Base-by-base conservation (phyloP, 192 early-diverging fungal species). In the Funneliformis geosporum region DNA sequence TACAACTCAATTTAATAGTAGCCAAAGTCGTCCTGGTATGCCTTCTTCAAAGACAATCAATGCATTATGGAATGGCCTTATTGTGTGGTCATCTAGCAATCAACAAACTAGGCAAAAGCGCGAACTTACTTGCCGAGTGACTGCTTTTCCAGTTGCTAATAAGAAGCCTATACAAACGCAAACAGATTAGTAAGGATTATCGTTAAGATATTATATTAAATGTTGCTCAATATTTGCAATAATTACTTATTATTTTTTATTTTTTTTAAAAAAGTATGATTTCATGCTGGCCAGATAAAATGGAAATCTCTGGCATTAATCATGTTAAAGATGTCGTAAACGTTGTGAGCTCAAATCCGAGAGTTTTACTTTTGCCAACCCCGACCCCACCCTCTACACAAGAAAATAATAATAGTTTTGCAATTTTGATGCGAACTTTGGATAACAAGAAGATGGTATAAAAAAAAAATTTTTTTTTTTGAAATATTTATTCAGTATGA, bases 41-140 rank as follows among this genome's bases (percentile, higher is more conserved):
- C 4, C n/a, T n/a, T 39, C 28, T 55, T 16, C 14, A 21, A 33
- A 40, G 40, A 69, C 14, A 6, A n/a, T 69, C 21, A 43, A 23
- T 39, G 67, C 67, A 40, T 47, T 72, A 28, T 72, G 70, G 70
- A 72, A 25, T 72, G 70, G 70, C 27, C 40, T 47, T 47, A 72
- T 72, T 21, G 70, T 25, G 25, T 72, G 70, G 70, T 69, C 67
- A 9, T 14, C 67, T 0, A 69, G 42, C 39, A n/a, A 21, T n/a
- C 40, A 43, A 0, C n/a, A n/a, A n/a, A n/a, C n/a, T n/a, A 39
- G 39, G 21, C 38, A 40, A 69, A 69, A 69, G n/a, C 67, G 67
- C 21, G 70, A 72, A 23, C 40, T 47, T 27, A 72, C 43, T 27
- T 72, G 70, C n/a, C 70, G 47, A 23, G 43, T 72, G 39, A 43